These are phyloP conservation scores for Salix viminalis DNA, from an alignment of 345 rosid genomes.

Conservation along the genomic window DNA sequence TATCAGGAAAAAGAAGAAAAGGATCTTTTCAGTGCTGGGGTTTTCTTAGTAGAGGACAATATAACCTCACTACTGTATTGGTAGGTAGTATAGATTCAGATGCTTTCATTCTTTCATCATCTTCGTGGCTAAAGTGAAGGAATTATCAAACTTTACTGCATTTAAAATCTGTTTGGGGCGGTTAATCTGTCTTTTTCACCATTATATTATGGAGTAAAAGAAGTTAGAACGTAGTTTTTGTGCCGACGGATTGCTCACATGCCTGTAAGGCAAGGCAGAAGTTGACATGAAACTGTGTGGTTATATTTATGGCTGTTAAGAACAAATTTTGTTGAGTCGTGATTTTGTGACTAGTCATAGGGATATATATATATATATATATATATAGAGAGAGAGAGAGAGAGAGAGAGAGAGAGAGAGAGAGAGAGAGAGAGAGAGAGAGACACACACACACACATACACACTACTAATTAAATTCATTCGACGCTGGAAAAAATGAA, in stretches of 20 bases:
- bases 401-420: too few species aligned
- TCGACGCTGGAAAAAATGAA: neutral
- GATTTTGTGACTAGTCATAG: neutral
- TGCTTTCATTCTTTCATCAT: neutral
- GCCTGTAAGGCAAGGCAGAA: neutral
- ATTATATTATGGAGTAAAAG: neutral
- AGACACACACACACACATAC: too few species aligned
- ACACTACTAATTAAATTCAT: neutral
- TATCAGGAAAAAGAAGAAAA: constrained; percentile 3
- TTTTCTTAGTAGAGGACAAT: neutral
- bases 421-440: too few species aligned
- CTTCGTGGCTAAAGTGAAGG: neutral
- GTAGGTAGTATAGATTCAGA: neutral
- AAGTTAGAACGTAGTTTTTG: neutral
- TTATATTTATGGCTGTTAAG: neutral
- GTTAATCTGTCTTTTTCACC: constrained; percentile 23
- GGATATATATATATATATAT: too few species aligned
- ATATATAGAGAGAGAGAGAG: too few species aligned
- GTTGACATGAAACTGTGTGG: neutral
- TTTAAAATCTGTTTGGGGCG: neutral
- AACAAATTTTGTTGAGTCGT: neutral
- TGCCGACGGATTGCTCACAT: neutral
- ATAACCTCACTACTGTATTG: neutral
- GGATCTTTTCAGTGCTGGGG: neutral
- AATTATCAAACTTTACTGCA: neutral